These are phyloP conservation scores for Medicago ruthenica DNA, from an alignment of 306 rosid species.

Conservation along the genomic window DNA sequence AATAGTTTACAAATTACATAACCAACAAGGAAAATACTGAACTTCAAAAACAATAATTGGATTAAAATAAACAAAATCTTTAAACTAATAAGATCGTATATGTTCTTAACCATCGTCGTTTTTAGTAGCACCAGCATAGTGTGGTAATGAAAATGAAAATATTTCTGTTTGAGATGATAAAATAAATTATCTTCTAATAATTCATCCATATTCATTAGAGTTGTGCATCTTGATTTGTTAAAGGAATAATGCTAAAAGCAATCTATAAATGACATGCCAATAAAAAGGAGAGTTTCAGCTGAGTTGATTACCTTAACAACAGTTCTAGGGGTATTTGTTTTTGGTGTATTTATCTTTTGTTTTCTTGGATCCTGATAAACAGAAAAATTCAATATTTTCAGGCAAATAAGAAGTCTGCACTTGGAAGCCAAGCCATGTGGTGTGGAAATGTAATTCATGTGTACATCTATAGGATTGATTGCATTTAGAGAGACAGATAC, in stretches of 20 bases:
- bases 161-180: conserved; percentile 9
- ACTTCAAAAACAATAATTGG: conserved; percentile 25
- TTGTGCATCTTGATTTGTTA: conserved; percentile 32
- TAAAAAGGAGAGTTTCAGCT: conserved; percentile 27
- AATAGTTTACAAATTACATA: conserved; percentile 11
- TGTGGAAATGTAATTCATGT: conserved; percentile 27
- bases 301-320: conserved; percentile 68
- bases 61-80: conserved; percentile 16
- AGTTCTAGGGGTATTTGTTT: conserved; percentile 68
- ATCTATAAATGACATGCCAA: conserved; percentile 9
- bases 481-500: conserved; percentile 41
- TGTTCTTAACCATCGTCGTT: conserved; percentile 30
- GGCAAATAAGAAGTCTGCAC: conserved; percentile 33
- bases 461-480: conserved; percentile 7
- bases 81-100: conserved; percentile 23
- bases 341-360: conserved; percentile 71
- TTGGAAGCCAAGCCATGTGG: conserved; percentile 34
- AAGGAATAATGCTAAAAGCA: not conserved
- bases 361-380: conserved; percentile 76
- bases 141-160: conserved; percentile 31
- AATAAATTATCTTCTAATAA: conserved; percentile 24
- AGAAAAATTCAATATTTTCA: conserved; percentile 42
- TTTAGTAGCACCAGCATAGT: conserved; percentile 30
- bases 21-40: conserved; percentile 27
- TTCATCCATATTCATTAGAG: conserved; percentile 28